Base-by-base conservation (phyloP, 2,329 filamentous ascomycete genomes). In the Beauveria medogensis region DNA sequence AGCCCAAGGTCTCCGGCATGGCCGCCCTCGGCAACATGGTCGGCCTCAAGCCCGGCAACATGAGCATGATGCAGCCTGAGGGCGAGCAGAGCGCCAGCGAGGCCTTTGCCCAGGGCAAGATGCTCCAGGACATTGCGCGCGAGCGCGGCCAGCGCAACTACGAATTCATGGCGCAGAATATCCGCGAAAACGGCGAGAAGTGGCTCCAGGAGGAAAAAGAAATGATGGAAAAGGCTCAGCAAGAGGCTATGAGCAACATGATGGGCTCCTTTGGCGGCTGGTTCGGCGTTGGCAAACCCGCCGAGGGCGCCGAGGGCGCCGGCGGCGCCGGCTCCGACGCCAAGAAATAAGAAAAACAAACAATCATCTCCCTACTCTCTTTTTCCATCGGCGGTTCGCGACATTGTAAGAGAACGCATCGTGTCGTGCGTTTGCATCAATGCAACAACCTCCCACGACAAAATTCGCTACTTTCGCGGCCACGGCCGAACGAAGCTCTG, bases 131-230 rank as follows among this genome's bases (percentile, higher is more conserved):
- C 71, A 87, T 96, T 73, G 92, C 94, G 55, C 87, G 94, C 55
- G 94, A 99, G 77, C 84, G 92, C 55, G 94, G 94, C 40, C 90
- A 92, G 77, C 88, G 88, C 73, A 89, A 92, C 75, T 99, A 97
- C 75, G 85, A 96, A 78, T 77, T 87, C 67, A 82, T 97, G 64
- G 93, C 97, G 75, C 88, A 87, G 75, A 89, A 96, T 77, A 96
- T 99, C 68, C 83, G 89, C 52, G 89, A 95, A 74, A 94, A 97
- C 71, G 94, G 92, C 57, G 91, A 93, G 73, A 91, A 93, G 77
- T 97, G 92, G 91, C 80, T 99, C 67, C 92, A 92, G 79, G 93
- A 97, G 74, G 92, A 96, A 80, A 89, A 90, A 48, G 87, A 87
- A 54, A 84, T 90, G 72, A 88, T 92, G 78, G 93, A 97, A 80